A percentile compares a stretch with the other conserved stretches of the same genome.
phyloP scores from a whole-genome alignment of 2,329 filamentous ascomycete species.

The Microdochium nivale region DNA sequence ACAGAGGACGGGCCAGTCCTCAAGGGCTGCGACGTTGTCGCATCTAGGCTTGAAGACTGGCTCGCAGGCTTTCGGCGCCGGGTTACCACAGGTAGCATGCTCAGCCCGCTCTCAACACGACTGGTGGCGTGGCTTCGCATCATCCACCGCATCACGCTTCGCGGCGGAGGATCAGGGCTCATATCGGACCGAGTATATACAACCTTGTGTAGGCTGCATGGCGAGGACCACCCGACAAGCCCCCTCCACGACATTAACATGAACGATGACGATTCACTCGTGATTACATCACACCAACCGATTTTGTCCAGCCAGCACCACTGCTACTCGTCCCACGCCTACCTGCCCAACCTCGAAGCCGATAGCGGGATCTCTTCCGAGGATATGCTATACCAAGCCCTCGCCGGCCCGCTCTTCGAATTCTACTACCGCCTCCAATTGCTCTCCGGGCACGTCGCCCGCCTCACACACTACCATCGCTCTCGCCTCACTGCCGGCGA shows the following conservation, averaged over 20 bases:
- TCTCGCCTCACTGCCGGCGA: constrained; percentile 11
- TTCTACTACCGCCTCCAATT: constrained; percentile 13
- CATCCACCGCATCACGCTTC: constrained; percentile 7
- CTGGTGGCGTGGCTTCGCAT: constrained; percentile 9
- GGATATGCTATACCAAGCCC: constrained; percentile 6
- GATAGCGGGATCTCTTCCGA: not conserved
- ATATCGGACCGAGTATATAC: constrained; percentile 5
- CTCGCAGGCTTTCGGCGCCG: too few species aligned
- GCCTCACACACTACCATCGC: constrained; percentile 13
- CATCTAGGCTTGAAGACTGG: not conserved
- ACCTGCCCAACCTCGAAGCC: not conserved
- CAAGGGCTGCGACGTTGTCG: not conserved
- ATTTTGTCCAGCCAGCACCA: not conserved
- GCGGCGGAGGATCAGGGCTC: constrained; percentile 8
- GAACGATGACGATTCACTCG: too few species aligned
- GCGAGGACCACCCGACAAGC: not conserved
- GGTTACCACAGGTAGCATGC: not conserved
- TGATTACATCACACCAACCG: too few species aligned
- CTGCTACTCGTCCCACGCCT: not conserved
- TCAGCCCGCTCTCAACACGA: constrained; percentile 1
- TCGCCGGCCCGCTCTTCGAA: constrained; percentile 9
- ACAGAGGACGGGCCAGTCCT: constrained; percentile 3
- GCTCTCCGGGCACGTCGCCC: constrained; percentile 9
- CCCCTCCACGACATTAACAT: not conserved
- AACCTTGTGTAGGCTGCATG: constrained; percentile 2